Evolutionary conservation across 495 filamentous ascomycete species (phyloP), one percentile per base, ranked within the genome.

Genomic region (Xylaria grammica): DNA sequence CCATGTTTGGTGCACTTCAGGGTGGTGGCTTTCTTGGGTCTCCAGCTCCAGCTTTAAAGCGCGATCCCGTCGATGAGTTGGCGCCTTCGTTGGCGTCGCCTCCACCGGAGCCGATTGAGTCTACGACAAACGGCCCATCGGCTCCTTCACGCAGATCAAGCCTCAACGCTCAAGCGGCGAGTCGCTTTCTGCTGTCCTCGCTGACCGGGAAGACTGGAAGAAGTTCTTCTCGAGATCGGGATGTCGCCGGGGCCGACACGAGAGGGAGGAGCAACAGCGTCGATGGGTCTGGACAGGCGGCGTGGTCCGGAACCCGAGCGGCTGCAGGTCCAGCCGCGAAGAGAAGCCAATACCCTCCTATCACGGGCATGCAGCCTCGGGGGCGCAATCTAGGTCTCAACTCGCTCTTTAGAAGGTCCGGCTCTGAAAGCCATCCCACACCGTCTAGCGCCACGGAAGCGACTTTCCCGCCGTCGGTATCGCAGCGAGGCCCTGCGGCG

Each of bases 341-440:
- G 63, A 76, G 76, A 42, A 76, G 70, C 5, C 81, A 80, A n/a
- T 83, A 82, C 53, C 81, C 81, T 5, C 81, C 79, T 0, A 78
- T 76, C 15, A 73, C 79, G 29, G 74, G 75, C 38, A 75, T 78
- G 42, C 65, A 69, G 15, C 67, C 76, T 3, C 72, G 72, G 13
- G 69, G 75, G 0, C 75, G 77, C 27, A 72, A 74, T 7, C 30
- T 74, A 36, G 67, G 62, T 15, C 62, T 83, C 1, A 79, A 67
- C 49, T 66, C 69, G 13, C 65, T 82, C 2, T 82, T 82, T 68
- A 76, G 75, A 15, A 73, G 78, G 49, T 60, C 67, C 5, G 72
- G 72, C 5, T 66, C 72, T 9, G 72, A 74, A 40, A 70, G 49
- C 62, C 61, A 54, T 11, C 68, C 67, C 36, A 62, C 68, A 17